Conservation (phyloP, 306 rosid genomes). For the Casuarina cunninghamiana region DNA sequence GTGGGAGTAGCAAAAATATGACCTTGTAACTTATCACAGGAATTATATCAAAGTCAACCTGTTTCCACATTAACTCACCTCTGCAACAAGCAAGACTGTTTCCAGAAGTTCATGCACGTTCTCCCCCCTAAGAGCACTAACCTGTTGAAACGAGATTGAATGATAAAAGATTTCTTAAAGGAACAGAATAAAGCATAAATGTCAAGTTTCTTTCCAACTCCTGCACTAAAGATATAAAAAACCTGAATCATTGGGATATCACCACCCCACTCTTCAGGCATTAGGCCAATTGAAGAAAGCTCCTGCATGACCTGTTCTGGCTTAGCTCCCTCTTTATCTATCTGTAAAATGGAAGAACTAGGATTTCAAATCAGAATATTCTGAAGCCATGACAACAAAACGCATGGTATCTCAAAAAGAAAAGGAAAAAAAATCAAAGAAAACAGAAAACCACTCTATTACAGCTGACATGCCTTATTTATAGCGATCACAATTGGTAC, state of each 20-base stretch:
- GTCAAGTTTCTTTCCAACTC: constrained; percentile 19
- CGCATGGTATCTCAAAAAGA: constrained; percentile 12
- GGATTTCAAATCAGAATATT: constrained; percentile 19
- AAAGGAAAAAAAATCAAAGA: background rate
- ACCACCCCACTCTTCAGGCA: constrained; percentile 99
- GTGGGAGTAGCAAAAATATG: background rate
- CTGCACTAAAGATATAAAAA: constrained; percentile 28
- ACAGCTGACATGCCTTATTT: constrained; percentile 69
- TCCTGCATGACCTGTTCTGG: constrained; percentile 98
- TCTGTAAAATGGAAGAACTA: constrained; percentile 45
- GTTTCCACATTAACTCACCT: constrained; percentile 51
- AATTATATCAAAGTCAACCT: constrained; percentile 11
- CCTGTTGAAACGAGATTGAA: constrained; percentile 43
- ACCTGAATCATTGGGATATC: constrained; percentile 96
- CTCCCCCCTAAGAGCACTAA: constrained; percentile 93
- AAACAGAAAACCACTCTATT: background rate
- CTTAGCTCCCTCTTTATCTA: constrained; percentile 95
- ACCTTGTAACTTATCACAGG: background rate
- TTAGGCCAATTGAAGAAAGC: constrained; percentile 88
- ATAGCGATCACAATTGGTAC: constrained; percentile 91
- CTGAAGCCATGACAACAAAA: constrained; percentile 27
- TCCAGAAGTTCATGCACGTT: constrained; percentile 89
- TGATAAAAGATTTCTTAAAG: constrained; percentile 24
- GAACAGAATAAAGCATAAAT: constrained; percentile 23
- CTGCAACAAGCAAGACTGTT: constrained; percentile 92